Percentiles rank a stretch among this genome's conserved stretches.
Conservation (phyloP, 768 basidiomycete species). For the Scleroderma bovista region DNA sequence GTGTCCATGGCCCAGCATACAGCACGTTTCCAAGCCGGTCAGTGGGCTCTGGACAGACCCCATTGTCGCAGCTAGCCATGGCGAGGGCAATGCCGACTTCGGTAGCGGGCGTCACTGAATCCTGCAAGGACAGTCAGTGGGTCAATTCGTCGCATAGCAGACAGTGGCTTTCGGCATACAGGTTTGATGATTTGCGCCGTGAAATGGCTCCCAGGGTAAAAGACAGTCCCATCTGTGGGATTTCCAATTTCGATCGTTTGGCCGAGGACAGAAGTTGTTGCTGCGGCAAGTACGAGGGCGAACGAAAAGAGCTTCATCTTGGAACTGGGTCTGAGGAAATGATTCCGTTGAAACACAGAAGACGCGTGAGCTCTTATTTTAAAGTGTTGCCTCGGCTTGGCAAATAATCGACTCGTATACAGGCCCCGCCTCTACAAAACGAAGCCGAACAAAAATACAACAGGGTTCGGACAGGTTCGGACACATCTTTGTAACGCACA, state of each 20-base stretch:
- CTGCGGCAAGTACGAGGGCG: background rate
- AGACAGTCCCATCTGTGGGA: constrained; percentile 4
- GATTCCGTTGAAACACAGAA: no score
- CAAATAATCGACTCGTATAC: no score
- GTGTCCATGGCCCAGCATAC: constrained; percentile 7
- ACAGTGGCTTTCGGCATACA: background rate
- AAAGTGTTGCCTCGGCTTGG: no score
- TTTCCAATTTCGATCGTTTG: constrained; percentile 9
- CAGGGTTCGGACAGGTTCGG: no score
- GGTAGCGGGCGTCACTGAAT: constrained; percentile 5
- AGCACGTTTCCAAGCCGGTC: constrained; percentile 6
- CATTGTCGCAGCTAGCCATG: constrained; percentile 4
- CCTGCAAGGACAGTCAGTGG: background rate
- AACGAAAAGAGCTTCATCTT: background rate
- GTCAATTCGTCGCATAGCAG: background rate
- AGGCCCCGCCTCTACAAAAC: no score
- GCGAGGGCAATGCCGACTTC: constrained; percentile 13
- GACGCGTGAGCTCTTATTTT: no score
- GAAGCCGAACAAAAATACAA: no score
- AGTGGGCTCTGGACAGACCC: constrained; percentile 2
- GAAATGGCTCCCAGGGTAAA: constrained; percentile 3
- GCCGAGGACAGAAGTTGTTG: background rate
- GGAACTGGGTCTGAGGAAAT: no score
- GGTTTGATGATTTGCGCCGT: constrained; percentile 6
- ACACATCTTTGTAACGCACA: no score